Conservation (phyloP, 2,329 filamentous ascomycete genomes). For the Colletotrichum eleusines region DNA sequence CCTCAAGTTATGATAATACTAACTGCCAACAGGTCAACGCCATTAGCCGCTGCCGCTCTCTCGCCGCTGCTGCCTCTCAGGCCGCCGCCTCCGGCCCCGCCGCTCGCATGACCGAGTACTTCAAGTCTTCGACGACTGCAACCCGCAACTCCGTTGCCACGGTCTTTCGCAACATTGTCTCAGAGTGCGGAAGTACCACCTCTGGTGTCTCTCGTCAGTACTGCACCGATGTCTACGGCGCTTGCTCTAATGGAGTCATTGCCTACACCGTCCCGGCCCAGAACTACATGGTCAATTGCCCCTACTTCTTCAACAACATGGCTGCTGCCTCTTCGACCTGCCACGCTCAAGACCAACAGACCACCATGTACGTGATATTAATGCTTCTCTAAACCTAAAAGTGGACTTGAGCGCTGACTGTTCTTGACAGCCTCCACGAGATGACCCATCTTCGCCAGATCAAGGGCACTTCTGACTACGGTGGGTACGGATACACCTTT, state of each 20-base stretch:
- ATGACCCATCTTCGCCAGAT: slow-evolving; percentile 69
- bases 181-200: slow-evolving; percentile 65
- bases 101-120: slow-evolving; percentile 69
- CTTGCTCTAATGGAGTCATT: slow-evolving; percentile 64
- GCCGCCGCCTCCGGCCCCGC: slow-evolving; percentile 63
- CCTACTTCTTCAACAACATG: slow-evolving; percentile 33
- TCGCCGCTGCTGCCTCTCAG: slow-evolving; percentile 65
- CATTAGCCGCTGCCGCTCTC: slow-evolving; percentile 63
- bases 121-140: slow-evolving; percentile 66
- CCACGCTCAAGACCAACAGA: slow-evolving; percentile 59
- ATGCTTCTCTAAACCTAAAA: too few relatives aligned
- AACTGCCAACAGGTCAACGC: slow-evolving; percentile 54
- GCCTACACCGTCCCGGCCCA: slow-evolving; percentile 70
- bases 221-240: slow-evolving; percentile 68
- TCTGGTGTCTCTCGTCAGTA: slow-evolving; percentile 65
- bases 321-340: slow-evolving; percentile 21
- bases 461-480: slow-evolving; percentile 70
- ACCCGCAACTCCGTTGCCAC: slow-evolving; percentile 63
- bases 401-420: background rate
- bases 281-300: slow-evolving; percentile 71
- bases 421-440: slow-evolving; percentile 67
- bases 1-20: background rate
- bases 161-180: slow-evolving; percentile 63
- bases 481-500: slow-evolving; percentile 63
- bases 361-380: slow-evolving; percentile 57